Conservation (phyloP, 495 filamentous ascomycete genomes). For the Neurospora tetraspora region DNA sequence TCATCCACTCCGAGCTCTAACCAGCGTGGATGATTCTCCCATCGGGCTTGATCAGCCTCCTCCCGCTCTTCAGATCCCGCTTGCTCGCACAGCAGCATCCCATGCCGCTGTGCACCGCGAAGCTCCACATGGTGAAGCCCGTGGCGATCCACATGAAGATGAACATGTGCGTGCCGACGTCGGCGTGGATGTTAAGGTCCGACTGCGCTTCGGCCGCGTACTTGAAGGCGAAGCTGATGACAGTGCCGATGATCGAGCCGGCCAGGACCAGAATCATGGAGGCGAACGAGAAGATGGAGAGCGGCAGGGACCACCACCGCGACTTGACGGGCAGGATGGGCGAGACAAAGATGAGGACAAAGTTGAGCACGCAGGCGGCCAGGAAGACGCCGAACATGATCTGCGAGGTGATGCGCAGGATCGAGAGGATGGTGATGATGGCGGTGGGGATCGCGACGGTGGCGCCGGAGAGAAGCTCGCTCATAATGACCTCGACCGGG, state of each 20-base stretch:
- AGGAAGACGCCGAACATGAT: conserved; percentile 91
- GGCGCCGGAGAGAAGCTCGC: conserved; percentile 70
- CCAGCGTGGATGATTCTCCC: background rate
- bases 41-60: conserved; percentile 11
- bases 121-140: conserved; percentile 54
- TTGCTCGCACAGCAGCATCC: conserved; percentile 62
- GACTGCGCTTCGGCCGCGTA: conserved; percentile 54
- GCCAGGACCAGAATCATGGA: conserved; percentile 57
- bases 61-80: conserved; percentile 47
- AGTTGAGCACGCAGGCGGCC: conserved; percentile 52
- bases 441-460: conserved; percentile 70
- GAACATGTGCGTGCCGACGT: conserved; percentile 66
- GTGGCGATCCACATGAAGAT: conserved; percentile 82
- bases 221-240: conserved; percentile 69
- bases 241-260: conserved; percentile 64
- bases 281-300: conserved; percentile 53
- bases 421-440: conserved; percentile 57
- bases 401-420: conserved; percentile 69
- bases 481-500: conserved; percentile 67
- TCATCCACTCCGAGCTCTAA: background rate
- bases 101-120: conserved; percentile 58
- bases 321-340: conserved; percentile 30
- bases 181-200: conserved; percentile 64
- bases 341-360: conserved; percentile 42
- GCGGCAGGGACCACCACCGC: conserved; percentile 36